A percentile compares a stretch with the other conserved stretches of the same genome.
phyloP scores from a whole-genome alignment of 495 filamentous ascomycete species.

The Hapsidospora chrysogenum region DNA sequence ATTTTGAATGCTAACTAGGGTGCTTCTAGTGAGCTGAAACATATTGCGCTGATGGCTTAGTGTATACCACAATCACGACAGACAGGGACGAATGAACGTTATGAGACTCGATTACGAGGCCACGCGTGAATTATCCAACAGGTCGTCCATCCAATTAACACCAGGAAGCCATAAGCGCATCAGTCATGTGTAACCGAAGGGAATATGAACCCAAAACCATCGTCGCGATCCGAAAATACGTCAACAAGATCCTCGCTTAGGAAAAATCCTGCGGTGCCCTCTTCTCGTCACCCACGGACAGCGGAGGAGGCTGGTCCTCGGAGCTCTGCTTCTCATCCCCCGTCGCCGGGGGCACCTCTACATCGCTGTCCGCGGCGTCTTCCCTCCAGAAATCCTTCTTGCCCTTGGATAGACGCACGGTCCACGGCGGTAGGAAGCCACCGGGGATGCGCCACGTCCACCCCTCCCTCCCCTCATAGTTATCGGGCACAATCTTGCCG shows the following conservation, averaged over 20 bases:
- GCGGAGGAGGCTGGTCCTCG: not conserved
- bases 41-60: constrained; percentile 24
- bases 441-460: constrained; percentile 56
- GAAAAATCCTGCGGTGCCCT: too few relatives aligned
- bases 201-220: too few relatives aligned
- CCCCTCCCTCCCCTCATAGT: constrained; percentile 53
- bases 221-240: too few relatives aligned
- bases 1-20: constrained; percentile 1
- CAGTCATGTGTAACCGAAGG: too few relatives aligned
- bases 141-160: too few relatives aligned
- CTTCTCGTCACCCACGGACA: not conserved
- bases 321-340: not conserved
- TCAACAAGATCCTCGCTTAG: too few relatives aligned
- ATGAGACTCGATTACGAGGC: too few relatives aligned
- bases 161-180: too few relatives aligned
- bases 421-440: constrained; percentile 54
- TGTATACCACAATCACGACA: too few relatives aligned
- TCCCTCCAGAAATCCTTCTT: constrained; percentile 51
- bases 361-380: constrained; percentile 14
- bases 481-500: constrained; percentile 53
- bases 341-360: not conserved
- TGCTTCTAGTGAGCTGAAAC: constrained; percentile 17
- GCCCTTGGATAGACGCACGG: constrained; percentile 39
- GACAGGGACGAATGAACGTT: too few relatives aligned
- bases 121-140: too few relatives aligned